phyloP scores from a whole-genome alignment of 257 asterid species.

The Solanum verrucosum region DNA sequence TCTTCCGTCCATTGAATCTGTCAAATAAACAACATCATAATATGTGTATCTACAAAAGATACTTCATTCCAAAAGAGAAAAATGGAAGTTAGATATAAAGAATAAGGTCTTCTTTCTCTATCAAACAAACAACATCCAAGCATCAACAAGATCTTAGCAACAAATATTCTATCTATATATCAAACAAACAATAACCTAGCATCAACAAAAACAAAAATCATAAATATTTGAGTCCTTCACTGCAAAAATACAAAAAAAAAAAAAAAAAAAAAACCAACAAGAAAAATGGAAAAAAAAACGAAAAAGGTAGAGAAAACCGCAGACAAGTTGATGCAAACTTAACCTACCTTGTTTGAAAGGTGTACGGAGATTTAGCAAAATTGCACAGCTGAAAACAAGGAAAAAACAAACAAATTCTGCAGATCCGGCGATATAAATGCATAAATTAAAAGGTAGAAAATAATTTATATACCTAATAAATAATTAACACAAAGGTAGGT shows the following conservation, averaged over 20 bases:
- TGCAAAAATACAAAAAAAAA: neutral
- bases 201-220: neutral
- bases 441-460: neutral
- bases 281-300: neutral
- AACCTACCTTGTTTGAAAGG: neutral
- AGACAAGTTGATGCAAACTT: neutral
- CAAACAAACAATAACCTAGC: neutral
- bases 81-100: neutral
- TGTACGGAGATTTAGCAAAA: neutral
- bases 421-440: neutral
- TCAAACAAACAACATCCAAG: neutral
- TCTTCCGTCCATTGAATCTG: conserved; percentile 43
- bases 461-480: neutral
- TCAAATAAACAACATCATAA: neutral
- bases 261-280: no score
- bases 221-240: neutral
- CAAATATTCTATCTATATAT: neutral
- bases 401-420: neutral
- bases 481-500: neutral
- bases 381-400: neutral
- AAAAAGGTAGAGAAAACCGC: neutral
- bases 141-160: neutral
- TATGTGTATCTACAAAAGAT: neutral
- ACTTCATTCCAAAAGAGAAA: neutral
- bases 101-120: neutral